A percentile compares a stretch with the other conserved stretches of the same genome.
Conservation (phyloP, 805 yeast genomes). For the Nakazawaea wyomingensis region DNA sequence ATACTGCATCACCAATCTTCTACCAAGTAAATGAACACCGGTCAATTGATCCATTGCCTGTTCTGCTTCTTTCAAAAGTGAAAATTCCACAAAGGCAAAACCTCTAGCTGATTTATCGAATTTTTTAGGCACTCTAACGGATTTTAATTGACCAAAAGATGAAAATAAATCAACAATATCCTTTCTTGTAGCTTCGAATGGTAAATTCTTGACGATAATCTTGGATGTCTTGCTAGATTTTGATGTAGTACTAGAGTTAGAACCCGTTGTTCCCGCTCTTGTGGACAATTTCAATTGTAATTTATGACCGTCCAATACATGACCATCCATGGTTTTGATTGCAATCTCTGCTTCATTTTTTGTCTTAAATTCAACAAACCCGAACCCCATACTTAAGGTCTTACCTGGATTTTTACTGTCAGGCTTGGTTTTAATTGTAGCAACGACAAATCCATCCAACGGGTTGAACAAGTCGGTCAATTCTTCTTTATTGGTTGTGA, state of each 20-base stretch:
- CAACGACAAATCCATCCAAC: slow-evolving; percentile 74
- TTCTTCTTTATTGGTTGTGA: slow-evolving; percentile 60
- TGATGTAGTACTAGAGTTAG: slow-evolving; percentile 22
- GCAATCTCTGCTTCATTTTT: slow-evolving; percentile 77
- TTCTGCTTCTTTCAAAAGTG: slow-evolving; percentile 85
- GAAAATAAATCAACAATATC: slow-evolving; percentile 91
- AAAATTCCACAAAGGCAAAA: slow-evolving; percentile 94
- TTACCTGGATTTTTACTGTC: slow-evolving; percentile 69
- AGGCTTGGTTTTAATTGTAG: slow-evolving; percentile 81
- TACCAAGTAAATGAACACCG: slow-evolving; percentile 95
- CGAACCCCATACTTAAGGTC: slow-evolving; percentile 93
- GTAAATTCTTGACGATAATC: slow-evolving; percentile 92
- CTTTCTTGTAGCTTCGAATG: slow-evolving; percentile 91
- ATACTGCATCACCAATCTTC: slow-evolving; percentile 88
- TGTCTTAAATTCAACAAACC: slow-evolving; percentile 86
- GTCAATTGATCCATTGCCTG: slow-evolving; percentile 88
- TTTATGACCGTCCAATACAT: slow-evolving; percentile 82
- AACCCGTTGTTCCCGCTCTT: slow-evolving; percentile 34
- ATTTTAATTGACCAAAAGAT: slow-evolving; percentile 89
- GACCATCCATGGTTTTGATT: slow-evolving; percentile 65
- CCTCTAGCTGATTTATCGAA: slow-evolving; percentile 95
- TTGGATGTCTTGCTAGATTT: slow-evolving; percentile 53
- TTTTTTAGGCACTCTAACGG: slow-evolving; percentile 94
- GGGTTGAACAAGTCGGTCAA: slow-evolving; percentile 60
- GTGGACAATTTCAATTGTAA: slow-evolving; percentile 85